Evolutionary conservation across 345 rosid genomes (phyloP).

Genomic region (Cardiospermum halicacabum): DNA sequence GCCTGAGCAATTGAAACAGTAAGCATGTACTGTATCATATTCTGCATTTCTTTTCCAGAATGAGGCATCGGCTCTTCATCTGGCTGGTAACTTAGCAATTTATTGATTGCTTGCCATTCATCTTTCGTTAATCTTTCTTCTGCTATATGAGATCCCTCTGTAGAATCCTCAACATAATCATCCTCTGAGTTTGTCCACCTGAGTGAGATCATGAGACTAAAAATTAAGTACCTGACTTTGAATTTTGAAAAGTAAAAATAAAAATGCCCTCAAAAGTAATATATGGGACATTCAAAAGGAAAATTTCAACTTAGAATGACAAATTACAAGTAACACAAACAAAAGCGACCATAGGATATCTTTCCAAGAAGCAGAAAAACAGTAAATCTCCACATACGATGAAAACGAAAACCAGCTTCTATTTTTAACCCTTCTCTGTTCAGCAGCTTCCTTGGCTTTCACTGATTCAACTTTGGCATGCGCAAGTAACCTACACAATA

Average conservation of each 20-base stretch:
- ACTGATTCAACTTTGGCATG: slow-evolving; percentile 98
- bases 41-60: slow-evolving; percentile 80
- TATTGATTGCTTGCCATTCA: slow-evolving; percentile 94
- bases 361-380: slow-evolving; percentile 9
- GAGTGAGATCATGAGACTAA: slow-evolving; percentile 27
- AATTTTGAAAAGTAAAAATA: not conserved
- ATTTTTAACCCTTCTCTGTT: slow-evolving; percentile 66
- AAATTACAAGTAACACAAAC: slow-evolving; percentile 4
- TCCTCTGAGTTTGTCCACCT: slow-evolving; percentile 66
- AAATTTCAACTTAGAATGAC: not conserved
- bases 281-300: slow-evolving; percentile 6
- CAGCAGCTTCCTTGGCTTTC: slow-evolving; percentile 89
- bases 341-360: slow-evolving; percentile 8
- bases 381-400: slow-evolving; percentile 45
- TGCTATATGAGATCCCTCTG: slow-evolving; percentile 38
- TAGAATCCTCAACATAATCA: slow-evolving; percentile 36
- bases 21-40: slow-evolving; percentile 69
- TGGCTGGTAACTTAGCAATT: slow-evolving; percentile 83
- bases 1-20: slow-evolving; percentile 78
- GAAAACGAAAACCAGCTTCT: slow-evolving; percentile 84
- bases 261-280: slow-evolving; percentile 8
- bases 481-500: slow-evolving; percentile 75
- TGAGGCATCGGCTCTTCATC: slow-evolving; percentile 60
- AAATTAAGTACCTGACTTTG: slow-evolving; percentile 15
- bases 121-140: slow-evolving; percentile 85